These are phyloP conservation scores for Logfia minima DNA, from an alignment of 129 eudicot species.

Conservation along the genomic window DNA sequence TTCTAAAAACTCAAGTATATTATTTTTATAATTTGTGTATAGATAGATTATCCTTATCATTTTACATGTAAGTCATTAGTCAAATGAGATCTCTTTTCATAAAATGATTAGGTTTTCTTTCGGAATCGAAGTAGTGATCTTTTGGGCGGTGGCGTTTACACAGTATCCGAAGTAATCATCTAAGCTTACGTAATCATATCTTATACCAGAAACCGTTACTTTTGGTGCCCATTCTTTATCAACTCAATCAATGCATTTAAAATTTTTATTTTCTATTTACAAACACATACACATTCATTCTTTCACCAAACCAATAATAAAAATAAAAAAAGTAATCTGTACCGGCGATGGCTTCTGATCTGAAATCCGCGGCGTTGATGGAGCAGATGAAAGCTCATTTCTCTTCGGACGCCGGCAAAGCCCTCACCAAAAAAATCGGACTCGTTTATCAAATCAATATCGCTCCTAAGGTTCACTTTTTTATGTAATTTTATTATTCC, in stretches of 20 bases:
- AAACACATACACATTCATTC: background rate
- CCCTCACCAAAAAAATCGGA: constrained; percentile 62
- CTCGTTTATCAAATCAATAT: constrained; percentile 86
- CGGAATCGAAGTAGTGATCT: too few relatives aligned
- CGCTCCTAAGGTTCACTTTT: constrained; percentile 66
- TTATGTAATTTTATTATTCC: background rate
- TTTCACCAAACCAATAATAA: background rate
- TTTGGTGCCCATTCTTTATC: constrained; percentile 30
- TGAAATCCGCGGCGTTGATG: constrained; percentile 80
- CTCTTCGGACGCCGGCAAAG: constrained; percentile 77
- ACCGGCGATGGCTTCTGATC: constrained; percentile 42
- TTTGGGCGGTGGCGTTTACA: background rate
- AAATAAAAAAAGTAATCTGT: background rate
- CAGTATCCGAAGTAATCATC: background rate
- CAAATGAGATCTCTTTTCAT: too few relatives aligned
- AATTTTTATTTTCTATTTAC: background rate
- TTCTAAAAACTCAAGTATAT: too few relatives aligned
- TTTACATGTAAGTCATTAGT: too few relatives aligned
- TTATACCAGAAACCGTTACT: constrained; percentile 33
- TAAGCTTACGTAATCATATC: constrained; percentile 26
- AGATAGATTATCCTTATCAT: too few relatives aligned
- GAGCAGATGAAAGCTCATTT: constrained; percentile 90
- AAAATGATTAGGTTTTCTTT: too few relatives aligned
- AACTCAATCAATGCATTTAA: background rate
- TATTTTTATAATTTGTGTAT: too few relatives aligned